Percentiles rank a stretch among this genome's conserved stretches.
These are phyloP conservation scores for Murraya koenigii DNA, from an alignment of 345 rosid species.

Conservation along the genomic window DNA sequence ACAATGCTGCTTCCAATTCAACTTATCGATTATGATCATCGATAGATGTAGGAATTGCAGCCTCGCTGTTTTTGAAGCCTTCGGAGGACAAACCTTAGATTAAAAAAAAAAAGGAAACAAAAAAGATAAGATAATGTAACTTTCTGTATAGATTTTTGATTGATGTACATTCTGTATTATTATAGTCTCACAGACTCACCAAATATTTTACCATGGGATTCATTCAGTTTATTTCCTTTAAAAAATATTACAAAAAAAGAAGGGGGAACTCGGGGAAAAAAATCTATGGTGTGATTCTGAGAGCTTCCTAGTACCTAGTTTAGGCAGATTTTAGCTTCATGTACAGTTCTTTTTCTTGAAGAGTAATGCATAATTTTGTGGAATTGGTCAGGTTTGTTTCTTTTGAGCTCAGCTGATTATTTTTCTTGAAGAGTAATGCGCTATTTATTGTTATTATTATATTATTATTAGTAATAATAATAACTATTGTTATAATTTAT, in stretches of 20 bases:
- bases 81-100: constrained; percentile 3
- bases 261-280: not conserved
- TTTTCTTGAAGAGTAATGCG: not conserved
- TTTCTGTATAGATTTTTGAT: constrained; percentile 40
- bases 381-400: not conserved
- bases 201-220: constrained; percentile 20
- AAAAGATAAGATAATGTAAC: constrained; percentile 20
- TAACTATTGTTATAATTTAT: no score
- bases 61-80: constrained; percentile 21
- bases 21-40: not conserved
- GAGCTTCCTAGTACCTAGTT: not conserved
- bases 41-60: constrained; percentile 13
- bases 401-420: not conserved
- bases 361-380: not conserved
- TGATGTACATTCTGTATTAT: constrained; percentile 44
- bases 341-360: not conserved
- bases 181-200: constrained; percentile 23
- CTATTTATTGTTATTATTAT: no score
- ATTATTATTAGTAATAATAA: no score
- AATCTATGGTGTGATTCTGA: not conserved
- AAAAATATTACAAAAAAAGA: not conserved
- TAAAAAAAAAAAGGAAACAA: not conserved
- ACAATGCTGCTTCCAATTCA: not conserved
- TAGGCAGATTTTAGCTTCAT: not conserved
- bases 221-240: constrained; percentile 9